A percentile compares a stretch with the other conserved stretches of the same genome.
These are phyloP conservation scores for Russula sp. DNA, from an alignment of 768 basidiomycete species.

Conservation along the genomic window DNA sequence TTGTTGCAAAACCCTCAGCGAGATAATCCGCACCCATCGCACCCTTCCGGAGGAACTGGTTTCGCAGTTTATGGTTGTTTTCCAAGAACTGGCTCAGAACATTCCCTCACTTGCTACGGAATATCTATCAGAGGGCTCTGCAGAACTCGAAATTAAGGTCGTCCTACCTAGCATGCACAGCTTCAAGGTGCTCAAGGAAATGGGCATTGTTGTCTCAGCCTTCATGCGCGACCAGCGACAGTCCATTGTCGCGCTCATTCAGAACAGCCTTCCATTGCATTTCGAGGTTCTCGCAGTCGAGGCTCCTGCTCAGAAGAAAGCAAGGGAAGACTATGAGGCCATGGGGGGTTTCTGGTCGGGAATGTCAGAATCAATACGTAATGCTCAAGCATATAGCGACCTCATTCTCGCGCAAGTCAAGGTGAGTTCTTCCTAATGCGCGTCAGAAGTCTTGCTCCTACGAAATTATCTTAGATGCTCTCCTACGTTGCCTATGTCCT, in stretches of 20 bases:
- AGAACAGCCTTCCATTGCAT: constrained; percentile 69
- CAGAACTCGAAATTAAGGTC: constrained; percentile 50
- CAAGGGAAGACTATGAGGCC: constrained; percentile 73
- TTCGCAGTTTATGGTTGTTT: constrained; percentile 73
- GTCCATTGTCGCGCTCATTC: constrained; percentile 61
- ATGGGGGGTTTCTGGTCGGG: constrained; percentile 83
- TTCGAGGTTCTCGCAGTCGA: constrained; percentile 77
- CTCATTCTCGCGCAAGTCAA: constrained; percentile 89
- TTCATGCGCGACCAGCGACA: constrained; percentile 80
- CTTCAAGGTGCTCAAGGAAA: constrained; percentile 92
- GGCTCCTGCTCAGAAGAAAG: constrained; percentile 75
- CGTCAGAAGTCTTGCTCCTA: neutral
- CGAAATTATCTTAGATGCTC: constrained; percentile 58
- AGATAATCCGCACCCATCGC: constrained; percentile 78
- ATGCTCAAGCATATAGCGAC: constrained; percentile 71
- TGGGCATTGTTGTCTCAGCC: constrained; percentile 87
- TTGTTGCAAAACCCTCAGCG: constrained; percentile 88
- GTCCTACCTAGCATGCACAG: constrained; percentile 74
- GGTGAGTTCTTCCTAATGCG: constrained; percentile 42
- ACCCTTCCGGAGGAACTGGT: constrained; percentile 69
- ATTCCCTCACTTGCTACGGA: constrained; percentile 70
- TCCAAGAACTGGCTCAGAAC: constrained; percentile 74
- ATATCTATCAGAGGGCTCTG: constrained; percentile 66
- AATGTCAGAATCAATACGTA: constrained; percentile 72
- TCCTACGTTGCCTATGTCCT: constrained; percentile 91